Percentiles rank a stretch among this genome's conserved stretches.
Evolutionary conservation across 2,329 filamentous ascomycete species (phyloP).

Genomic region (Neofusicoccum kwambonambiense): DNA sequence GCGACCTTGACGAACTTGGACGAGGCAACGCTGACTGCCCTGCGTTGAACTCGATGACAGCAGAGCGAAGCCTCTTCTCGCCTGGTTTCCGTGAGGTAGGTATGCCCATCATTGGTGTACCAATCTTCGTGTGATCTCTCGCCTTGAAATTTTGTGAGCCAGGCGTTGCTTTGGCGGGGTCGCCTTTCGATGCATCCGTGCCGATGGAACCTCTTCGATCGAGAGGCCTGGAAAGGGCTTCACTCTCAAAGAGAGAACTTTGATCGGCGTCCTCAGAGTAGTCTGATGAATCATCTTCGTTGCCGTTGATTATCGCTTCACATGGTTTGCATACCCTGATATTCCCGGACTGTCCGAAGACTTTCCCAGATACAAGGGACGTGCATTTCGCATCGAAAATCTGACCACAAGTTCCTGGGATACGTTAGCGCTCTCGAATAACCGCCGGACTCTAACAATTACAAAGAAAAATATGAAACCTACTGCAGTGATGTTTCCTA

Average conservation of each 20-base stretch:
- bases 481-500: conserved; percentile 90
- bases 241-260: conserved; percentile 52
- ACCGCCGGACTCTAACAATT: no score
- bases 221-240: conserved; percentile 19
- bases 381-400: conserved; percentile 98
- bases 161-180: not conserved
- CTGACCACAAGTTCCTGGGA: conserved; percentile 71
- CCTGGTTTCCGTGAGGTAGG: conserved; percentile 64
- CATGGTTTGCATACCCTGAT: conserved; percentile 92
- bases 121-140: conserved; percentile 44
- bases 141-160: not conserved
- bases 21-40: conserved; percentile 72
- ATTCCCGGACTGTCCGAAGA: conserved; percentile 81
- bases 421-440: not conserved
- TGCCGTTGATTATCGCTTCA: conserved; percentile 83
- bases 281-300: conserved; percentile 88
- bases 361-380: conserved; percentile 79
- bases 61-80: conserved; percentile 78
- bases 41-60: conserved; percentile 81
- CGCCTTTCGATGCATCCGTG: conserved; percentile 24
- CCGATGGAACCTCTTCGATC: conserved; percentile 18
- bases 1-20: conserved; percentile 89
- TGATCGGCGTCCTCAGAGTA: conserved; percentile 79
- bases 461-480: not conserved
- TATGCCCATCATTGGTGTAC: conserved; percentile 63